Evolutionary conservation across 2,329 filamentous ascomycete genomes (phyloP), one percentile per base, ranked within the genome.

Genomic region (Epichloe aotearoae): DNA sequence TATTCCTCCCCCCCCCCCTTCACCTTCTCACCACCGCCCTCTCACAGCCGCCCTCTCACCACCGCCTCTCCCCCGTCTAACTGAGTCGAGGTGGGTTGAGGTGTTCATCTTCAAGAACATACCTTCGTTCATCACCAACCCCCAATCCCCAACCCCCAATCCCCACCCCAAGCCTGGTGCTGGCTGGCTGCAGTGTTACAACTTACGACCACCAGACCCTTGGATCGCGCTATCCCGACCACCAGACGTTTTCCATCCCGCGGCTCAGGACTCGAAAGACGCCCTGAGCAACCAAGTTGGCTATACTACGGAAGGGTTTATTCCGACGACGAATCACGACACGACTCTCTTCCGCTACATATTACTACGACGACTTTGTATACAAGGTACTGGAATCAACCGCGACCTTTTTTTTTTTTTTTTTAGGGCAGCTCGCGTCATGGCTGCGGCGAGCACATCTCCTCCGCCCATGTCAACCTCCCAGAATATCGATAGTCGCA

Each of bases 391-490:
- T 39, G 30, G 20, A 26, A 39, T 12, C 19, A 23, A 44, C 10
- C 15, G 30, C 17, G 5, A n/a, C 40, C 15, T 17, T 19, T 19
- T 42, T 51, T 36, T 30, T 19, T 42, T 51, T 36, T 30, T n/a
- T n/a, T n/a, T n/a, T n/a, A n/a, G 33, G 43, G 19, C 40, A 26
- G 45, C 46, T 43, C 52, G 46, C 53, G 64, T 49, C 53, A 68
- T 68, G 66, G 64, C 64, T 52, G 62, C 66, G 50, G 61, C 64
- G 53, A 61, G 59, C 53, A 58, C 65, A 36, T 66, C 67, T 47
- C 60, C 67, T 50, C 62, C 66, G 50, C 59, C 60, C 44, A 58
- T 61, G 40, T 58, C 62, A 40, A 54, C 57, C 38, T 60, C 66
- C 46, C 54, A 63, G 36, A 59, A 51, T 38, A 50, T 53, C 36